phyloP scores from a whole-genome alignment of 129 eudicot species.

The Flaveria robusta region DNA sequence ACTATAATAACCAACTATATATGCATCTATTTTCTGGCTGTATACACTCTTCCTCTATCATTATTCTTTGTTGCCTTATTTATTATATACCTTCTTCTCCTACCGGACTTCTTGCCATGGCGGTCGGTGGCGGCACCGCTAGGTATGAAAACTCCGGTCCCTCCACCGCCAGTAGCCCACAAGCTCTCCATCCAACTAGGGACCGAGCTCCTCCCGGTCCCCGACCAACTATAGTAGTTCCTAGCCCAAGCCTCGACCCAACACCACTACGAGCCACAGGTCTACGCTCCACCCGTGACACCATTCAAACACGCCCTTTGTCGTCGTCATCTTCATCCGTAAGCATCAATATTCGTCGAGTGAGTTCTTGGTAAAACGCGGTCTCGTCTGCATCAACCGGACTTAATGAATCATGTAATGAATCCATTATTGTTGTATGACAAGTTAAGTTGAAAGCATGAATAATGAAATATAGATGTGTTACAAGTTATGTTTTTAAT shows the following conservation, averaged over 20 bases:
- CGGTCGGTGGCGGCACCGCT: constrained; percentile 14
- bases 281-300: neutral
- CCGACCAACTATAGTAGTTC: constrained; percentile 33
- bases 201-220: constrained; percentile 16
- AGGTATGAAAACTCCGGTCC: constrained; percentile 44
- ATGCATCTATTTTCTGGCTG: constrained; percentile 22
- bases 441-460: neutral
- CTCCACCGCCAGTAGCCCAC: constrained; percentile 40
- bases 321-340: constrained; percentile 42
- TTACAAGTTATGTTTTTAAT: neutral
- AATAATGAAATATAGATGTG: neutral
- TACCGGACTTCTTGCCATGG: constrained; percentile 26
- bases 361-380: constrained; percentile 39
- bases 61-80: constrained; percentile 24
- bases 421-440: constrained; percentile 22
- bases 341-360: constrained; percentile 37
- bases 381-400: constrained; percentile 22
- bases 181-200: constrained; percentile 40
- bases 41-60: constrained; percentile 35
- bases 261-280: constrained; percentile 24
- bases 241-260: constrained; percentile 21
- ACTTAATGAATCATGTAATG: constrained; percentile 12
- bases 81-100: constrained; percentile 39
- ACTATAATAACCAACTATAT: neutral
- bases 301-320: neutral